Base-by-base conservation (phyloP, 2,329 filamentous ascomycete genomes). In the Epicoccum nigrum region DNA sequence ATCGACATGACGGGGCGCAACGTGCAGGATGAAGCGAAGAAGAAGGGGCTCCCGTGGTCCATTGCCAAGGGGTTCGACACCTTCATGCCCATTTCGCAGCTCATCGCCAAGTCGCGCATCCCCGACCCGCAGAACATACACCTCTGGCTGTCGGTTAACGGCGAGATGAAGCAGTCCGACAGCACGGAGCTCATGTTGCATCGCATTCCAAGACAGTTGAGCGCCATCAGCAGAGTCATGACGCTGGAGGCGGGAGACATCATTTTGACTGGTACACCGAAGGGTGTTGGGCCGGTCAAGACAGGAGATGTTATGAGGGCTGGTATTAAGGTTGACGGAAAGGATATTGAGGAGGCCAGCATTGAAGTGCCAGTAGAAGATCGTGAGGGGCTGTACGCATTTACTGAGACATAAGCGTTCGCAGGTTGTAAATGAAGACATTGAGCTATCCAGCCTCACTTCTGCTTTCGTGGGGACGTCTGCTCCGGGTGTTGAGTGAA, bases 1-100 rank as follows among this genome's bases (percentile, higher is more conserved):
- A 97, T 99, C 67, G 94, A 99, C 77, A 95, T 99, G 90, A 99
- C 94, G 8, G 94, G 89, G 1, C 89, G 94, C 60, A 97, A 97
- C 75, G 85, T 90, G 6, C 94, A 99, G 77, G 90, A 96, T 65
- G 92, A 97, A 78, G 93, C 93, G 60, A 99, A 97, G 84, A 91
- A 89, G 77, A 96, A 94, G 81, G 92, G 94, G 28, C 86, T 97
- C 13, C 94, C 94, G 7, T 99, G 94, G 94, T 86, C 87, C 67
- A 97, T 97, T 61, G 88, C 90, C 63, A 99, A 99, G 80, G 94
- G 94, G 38, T 99, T 97, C 72, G 94, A 99, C 74, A 97, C 94
- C 3, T 99, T 99, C 79, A 82, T 96, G 43, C 94, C 94, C 51
- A 83, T 99, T 68, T 90, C 88, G 73, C 80, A 87, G 58, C 80